Percentiles rank a stretch among this genome's conserved stretches.
Evolutionary conservation across 2,329 filamentous ascomycete genomes (phyloP).

Genomic region (Arthrobotrys sphaeroides): DNA sequence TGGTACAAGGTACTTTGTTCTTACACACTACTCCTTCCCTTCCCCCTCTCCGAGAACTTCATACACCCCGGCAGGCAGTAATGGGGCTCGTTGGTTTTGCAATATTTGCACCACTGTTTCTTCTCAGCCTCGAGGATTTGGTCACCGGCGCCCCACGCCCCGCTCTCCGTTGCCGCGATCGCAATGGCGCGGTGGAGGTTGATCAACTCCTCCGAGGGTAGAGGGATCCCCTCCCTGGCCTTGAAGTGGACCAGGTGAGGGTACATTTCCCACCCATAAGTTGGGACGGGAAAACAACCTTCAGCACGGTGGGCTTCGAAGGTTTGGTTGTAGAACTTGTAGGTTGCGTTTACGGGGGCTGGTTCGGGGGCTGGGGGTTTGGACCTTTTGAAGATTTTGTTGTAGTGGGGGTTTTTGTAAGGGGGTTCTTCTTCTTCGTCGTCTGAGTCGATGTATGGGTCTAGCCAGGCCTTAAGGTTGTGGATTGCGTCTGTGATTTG

Average conservation of each 20-base stretch:
- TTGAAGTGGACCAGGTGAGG: conserved; percentile 4
- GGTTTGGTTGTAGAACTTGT: conserved; percentile 9
- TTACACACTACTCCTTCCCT: not conserved
- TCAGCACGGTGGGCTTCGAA: conserved; percentile 19
- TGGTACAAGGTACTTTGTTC: no score
- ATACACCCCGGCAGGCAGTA: conserved; percentile 8
- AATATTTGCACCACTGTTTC: not conserved
- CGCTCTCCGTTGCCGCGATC: conserved; percentile 23
- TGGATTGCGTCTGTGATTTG: conserved; percentile 7
- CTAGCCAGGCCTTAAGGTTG: conserved; percentile 30
- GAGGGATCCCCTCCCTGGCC: not conserved
- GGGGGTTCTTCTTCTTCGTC: not conserved
- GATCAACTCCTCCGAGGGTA: conserved; percentile 10
- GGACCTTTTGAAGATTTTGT: not conserved
- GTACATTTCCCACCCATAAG: conserved; percentile 4
- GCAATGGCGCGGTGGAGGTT: conserved; percentile 23
- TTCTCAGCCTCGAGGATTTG: not conserved
- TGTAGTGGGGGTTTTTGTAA: not conserved
- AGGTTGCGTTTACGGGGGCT: not conserved
- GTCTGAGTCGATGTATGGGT: not conserved
- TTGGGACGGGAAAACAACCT: not conserved
- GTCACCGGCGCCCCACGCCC: conserved; percentile 32
- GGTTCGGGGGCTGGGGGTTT: not conserved
- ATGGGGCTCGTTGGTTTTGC: not conserved
- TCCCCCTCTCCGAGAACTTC: not conserved